A percentile compares a stretch with the other conserved stretches of the same genome.
Conservation (phyloP, 2,329 filamentous ascomycete genomes). For the Colletotrichum scovillei region DNA sequence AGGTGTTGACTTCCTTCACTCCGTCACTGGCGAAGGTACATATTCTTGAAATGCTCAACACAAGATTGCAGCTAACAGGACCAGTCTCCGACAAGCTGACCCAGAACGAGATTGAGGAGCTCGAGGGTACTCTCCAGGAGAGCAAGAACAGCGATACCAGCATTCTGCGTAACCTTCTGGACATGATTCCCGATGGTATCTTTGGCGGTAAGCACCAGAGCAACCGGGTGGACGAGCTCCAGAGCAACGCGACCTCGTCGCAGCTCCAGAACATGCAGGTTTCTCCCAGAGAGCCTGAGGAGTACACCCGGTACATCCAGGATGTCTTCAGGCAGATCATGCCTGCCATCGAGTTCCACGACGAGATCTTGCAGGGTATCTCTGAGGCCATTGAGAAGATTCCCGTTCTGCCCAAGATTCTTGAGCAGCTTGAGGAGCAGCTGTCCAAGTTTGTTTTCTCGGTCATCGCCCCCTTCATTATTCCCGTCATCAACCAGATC, state of each 20-base stretch:
- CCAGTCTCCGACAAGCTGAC: slow-evolving; percentile 88
- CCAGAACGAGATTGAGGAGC: slow-evolving; percentile 89
- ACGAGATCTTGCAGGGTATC: slow-evolving; percentile 85
- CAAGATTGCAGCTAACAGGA: slow-evolving; percentile 33
- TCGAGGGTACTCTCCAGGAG: slow-evolving; percentile 83
- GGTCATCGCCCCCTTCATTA: slow-evolving; percentile 87
- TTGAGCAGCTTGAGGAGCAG: slow-evolving; percentile 89
- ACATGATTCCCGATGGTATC: slow-evolving; percentile 84
- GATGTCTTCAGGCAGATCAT: slow-evolving; percentile 83
- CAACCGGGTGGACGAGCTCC: slow-evolving; percentile 81
- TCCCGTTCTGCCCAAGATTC: slow-evolving; percentile 83
- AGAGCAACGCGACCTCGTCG: slow-evolving; percentile 78
- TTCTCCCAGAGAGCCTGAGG: slow-evolving; percentile 83
- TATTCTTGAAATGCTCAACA: not conserved
- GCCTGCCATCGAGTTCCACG: slow-evolving; percentile 91
- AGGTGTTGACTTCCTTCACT: slow-evolving; percentile 93
- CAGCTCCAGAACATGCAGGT: slow-evolving; percentile 81
- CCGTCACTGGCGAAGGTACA: slow-evolving; percentile 77
- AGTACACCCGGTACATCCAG: slow-evolving; percentile 82
- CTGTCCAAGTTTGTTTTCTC: slow-evolving; percentile 91
- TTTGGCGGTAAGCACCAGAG: slow-evolving; percentile 82
- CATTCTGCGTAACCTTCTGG: slow-evolving; percentile 81
- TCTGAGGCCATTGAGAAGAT: slow-evolving; percentile 84
- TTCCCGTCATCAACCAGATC: slow-evolving; percentile 88
- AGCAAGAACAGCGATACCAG: slow-evolving; percentile 75